phyloP scores from a whole-genome alignment of 805 yeast genomes.

The Sugiyamaella marilandica region DNA sequence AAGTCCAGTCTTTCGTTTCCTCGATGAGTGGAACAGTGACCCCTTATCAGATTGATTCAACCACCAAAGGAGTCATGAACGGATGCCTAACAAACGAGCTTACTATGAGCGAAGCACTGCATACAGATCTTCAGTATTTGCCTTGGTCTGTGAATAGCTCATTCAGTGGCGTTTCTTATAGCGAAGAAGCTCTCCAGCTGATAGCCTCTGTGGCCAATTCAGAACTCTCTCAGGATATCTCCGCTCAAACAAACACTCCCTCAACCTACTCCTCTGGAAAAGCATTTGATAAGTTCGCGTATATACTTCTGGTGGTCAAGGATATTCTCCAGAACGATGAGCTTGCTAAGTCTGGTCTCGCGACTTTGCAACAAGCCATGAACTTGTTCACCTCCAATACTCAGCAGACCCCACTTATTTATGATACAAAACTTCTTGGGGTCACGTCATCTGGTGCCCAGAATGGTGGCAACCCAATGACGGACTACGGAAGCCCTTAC shows the following conservation, averaged over 20 bases:
- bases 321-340: conserved; percentile 54
- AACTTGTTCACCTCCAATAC: conserved; percentile 61
- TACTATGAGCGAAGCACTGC: conserved; percentile 36
- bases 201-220: conserved; percentile 46
- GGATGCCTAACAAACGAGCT: conserved; percentile 34
- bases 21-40: conserved; percentile 32
- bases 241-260: conserved; percentile 57
- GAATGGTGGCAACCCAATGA: conserved; percentile 36
- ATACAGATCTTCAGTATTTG: conserved; percentile 44
- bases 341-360: conserved; percentile 49
- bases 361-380: conserved; percentile 61
- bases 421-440: conserved; percentile 61
- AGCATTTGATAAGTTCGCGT: conserved; percentile 82
- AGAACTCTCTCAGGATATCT: conserved; percentile 54
- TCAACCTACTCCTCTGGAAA: conserved; percentile 93
- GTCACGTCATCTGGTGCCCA: conserved; percentile 33
- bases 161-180: conserved; percentile 39
- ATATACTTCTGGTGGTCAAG: conserved; percentile 68
- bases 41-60: conserved; percentile 39
- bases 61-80: conserved; percentile 41
- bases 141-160: conserved; percentile 51
- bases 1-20: conserved; percentile 41
- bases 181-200: conserved; percentile 35
- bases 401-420: conserved; percentile 69
- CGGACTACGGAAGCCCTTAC: conserved; percentile 71